These are phyloP conservation scores for Abrus precatorius DNA, from an alignment of 306 rosid species.

Conservation along the genomic window DNA sequence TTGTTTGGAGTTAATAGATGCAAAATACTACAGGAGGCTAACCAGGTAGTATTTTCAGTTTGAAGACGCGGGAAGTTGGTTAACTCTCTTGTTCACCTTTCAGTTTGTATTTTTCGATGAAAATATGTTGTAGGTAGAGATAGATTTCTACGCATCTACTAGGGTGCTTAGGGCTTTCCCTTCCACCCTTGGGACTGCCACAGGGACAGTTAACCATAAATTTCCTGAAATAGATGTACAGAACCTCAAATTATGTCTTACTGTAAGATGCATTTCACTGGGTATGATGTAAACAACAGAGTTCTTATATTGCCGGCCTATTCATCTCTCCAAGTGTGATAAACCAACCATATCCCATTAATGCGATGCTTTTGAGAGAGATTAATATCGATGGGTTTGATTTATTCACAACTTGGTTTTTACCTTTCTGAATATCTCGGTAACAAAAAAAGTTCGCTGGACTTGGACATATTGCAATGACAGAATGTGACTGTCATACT, in stretches of 20 bases:
- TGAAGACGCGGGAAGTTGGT: conserved; percentile 44
- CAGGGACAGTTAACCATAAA: background rate
- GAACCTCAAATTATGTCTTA: conserved; percentile 1
- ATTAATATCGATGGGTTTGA: background rate
- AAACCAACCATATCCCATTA: background rate
- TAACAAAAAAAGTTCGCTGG: background rate
- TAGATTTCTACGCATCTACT: conserved; percentile 5
- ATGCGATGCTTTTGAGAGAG: background rate
- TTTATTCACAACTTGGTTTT: background rate
- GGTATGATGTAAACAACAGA: background rate
- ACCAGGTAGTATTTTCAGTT: conserved; percentile 34
- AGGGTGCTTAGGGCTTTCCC: conserved; percentile 1
- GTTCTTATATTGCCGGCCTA: background rate
- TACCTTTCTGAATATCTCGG: background rate
- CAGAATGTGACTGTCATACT: background rate
- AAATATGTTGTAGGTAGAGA: conserved; percentile 22
- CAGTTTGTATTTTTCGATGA: conserved; percentile 24
- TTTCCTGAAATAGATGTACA: conserved; percentile 34
- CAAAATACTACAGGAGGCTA: conserved; percentile 36
- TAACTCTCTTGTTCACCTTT: background rate
- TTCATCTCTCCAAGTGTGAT: background rate
- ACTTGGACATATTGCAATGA: background rate
- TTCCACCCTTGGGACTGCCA: background rate
- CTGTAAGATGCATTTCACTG: conserved; percentile 8
- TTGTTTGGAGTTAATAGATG: conserved; percentile 50